A percentile compares a stretch with the other conserved stretches of the same genome.
Conservation (phyloP, 306 rosid genomes). For the Morella rubra region DNA sequence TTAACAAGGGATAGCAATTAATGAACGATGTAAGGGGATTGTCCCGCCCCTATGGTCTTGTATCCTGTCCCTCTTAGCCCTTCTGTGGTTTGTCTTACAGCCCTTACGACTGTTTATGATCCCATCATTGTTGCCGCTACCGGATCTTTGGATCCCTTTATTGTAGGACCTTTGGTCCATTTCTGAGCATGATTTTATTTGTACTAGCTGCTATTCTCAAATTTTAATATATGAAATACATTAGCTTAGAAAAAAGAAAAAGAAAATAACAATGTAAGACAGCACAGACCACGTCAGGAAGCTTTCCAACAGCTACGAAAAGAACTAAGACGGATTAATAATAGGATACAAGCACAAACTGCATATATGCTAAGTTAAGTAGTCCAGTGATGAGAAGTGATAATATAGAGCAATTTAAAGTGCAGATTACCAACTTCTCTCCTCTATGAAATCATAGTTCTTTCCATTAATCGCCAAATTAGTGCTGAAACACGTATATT, state of each 20-base stretch:
- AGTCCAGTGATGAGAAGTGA: neutral
- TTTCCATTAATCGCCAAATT: neutral
- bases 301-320: neutral
- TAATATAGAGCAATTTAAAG: neutral
- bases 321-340: neutral
- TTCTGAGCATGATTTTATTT: too few species aligned
- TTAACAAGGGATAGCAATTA: neutral
- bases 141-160: too few species aligned
- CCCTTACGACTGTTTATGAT: too few species aligned
- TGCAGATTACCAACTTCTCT: constrained; percentile 7
- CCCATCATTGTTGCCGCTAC: too few species aligned
- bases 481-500: neutral
- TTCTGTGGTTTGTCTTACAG: too few species aligned
- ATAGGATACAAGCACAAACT: neutral
- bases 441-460: neutral
- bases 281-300: neutral
- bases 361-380: neutral
- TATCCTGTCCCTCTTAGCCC: too few species aligned
- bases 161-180: too few species aligned
- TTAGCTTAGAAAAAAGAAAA: too few species aligned
- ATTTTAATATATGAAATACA: too few species aligned
- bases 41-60: too few species aligned
- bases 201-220: too few species aligned
- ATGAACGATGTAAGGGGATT: neutral
- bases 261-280: neutral